Conservation (phyloP, 768 basidiomycete species). For the Kwoniella sp. region DNA sequence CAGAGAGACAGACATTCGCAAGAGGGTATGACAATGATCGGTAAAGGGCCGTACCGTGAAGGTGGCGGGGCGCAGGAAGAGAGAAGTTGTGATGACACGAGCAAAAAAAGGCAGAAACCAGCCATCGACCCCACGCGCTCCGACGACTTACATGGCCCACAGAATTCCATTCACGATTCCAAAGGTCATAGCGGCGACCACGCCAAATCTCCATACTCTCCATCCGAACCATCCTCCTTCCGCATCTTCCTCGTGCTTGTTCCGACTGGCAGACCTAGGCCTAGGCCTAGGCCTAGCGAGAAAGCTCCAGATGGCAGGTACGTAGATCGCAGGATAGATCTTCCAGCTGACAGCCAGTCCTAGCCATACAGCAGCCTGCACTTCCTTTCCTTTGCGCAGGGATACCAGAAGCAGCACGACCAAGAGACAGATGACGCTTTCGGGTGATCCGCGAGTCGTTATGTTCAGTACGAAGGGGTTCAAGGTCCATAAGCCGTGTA, state of each 20-base stretch:
- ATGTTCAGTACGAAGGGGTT: conserved; percentile 95
- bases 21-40: no score
- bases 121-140: background rate
- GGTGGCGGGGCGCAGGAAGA: no score
- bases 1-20: no score
- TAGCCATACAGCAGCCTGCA: conserved; percentile 69
- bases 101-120: background rate
- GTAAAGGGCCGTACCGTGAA: no score
- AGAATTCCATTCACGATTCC: conserved; percentile 65
- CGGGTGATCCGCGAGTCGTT: conserved; percentile 94
- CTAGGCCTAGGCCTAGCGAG: conserved; percentile 23
- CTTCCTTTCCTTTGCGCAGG: conserved; percentile 60
- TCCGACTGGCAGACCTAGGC: no score
- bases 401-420: conserved; percentile 71
- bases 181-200: conserved; percentile 74
- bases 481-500: conserved; percentile 68
- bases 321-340: conserved; percentile 93
- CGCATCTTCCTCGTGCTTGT: no score
- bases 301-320: conserved; percentile 69
- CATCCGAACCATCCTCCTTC: conserved; percentile 55
- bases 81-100: background rate
- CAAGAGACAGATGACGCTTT: conserved; percentile 78
- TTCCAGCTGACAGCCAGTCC: conserved; percentile 94
- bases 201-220: conserved; percentile 63
- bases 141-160: conserved; percentile 77